These are phyloP conservation scores for Jackrogersella minutella DNA, from an alignment of 495 filamentous ascomycete species.

Conservation along the genomic window DNA sequence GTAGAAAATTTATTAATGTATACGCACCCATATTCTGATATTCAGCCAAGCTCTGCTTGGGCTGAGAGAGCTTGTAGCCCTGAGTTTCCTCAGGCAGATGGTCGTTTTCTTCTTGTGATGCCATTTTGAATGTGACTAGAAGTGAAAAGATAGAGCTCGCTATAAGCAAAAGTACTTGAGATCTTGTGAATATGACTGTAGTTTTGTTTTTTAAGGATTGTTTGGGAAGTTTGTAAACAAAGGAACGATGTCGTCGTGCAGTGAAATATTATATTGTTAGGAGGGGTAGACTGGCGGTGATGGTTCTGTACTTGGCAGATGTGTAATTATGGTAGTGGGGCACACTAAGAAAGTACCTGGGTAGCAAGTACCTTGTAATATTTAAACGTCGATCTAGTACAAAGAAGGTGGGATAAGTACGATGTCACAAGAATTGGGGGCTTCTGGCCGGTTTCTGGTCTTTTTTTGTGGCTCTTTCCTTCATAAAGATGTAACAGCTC, in stretches of 20 bases:
- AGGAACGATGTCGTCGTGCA: not conserved
- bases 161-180: not conserved
- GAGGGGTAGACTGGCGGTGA: conserved; percentile 40
- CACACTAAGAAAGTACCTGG: conserved; percentile 23
- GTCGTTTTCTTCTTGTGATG: conserved; percentile 80
- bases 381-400: conserved; percentile 28
- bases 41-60: conserved; percentile 93
- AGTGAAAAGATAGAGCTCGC: not conserved
- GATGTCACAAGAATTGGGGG: conserved; percentile 29
- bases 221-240: conserved; percentile 11
- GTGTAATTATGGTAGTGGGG: conserved; percentile 24
- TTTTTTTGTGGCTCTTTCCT: conserved; percentile 26
- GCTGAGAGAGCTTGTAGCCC: conserved; percentile 96
- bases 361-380: conserved; percentile 14
- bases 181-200: conserved; percentile 1
- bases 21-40: conserved; percentile 89
- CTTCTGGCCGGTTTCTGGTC: conserved; percentile 17
- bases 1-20: conserved; percentile 4
- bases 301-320: conserved; percentile 24
- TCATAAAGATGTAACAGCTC: not conserved
- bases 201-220: not conserved
- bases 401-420: conserved; percentile 35
- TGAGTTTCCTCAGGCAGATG: conserved; percentile 84
- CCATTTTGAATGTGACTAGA: conserved; percentile 60
- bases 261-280: conserved; percentile 29